A percentile compares a stretch with the other conserved stretches of the same genome.
These are phyloP conservation scores for Backusella westeae DNA, from an alignment of 192 early-diverging fungal species.

Conservation along the genomic window DNA sequence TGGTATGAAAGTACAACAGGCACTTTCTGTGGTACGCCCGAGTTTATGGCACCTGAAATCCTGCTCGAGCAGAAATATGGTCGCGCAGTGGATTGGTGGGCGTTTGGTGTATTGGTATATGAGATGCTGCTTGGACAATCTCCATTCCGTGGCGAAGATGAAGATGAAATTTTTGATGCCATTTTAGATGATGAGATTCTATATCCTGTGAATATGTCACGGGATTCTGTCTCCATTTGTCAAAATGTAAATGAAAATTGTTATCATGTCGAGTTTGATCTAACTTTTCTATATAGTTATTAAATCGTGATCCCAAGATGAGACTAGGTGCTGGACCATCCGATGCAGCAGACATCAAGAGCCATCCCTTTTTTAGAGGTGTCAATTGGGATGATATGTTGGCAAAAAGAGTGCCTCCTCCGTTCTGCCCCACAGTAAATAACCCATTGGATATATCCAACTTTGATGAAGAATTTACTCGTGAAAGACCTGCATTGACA, in stretches of 20 bases:
- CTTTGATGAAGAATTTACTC: constrained; percentile 99
- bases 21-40: constrained; percentile 98
- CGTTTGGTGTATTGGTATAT: constrained; percentile 84
- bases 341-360: constrained; percentile 93
- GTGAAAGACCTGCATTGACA: constrained; percentile 88
- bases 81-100: constrained; percentile 99
- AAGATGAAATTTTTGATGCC: constrained; percentile 98
- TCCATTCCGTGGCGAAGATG: constrained; percentile 94
- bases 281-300: constrained; percentile 48
- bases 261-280: background rate
- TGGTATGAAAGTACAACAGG: constrained; percentile 82
- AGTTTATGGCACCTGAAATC: constrained; percentile 99
- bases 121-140: constrained; percentile 91
- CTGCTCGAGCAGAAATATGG: constrained; percentile 93
- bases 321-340: constrained; percentile 80
- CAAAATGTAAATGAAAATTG: constrained; percentile 61
- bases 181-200: constrained; percentile 95
- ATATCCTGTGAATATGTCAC: constrained; percentile 92
- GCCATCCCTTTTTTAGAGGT: constrained; percentile 91
- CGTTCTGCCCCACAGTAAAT: constrained; percentile 81
- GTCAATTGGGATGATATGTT: constrained; percentile 97
- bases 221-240: constrained; percentile 89
- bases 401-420: constrained; percentile 84
- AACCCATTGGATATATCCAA: constrained; percentile 87
- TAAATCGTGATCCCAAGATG: constrained; percentile 84